These are phyloP conservation scores for Coprinellus aureogranulatus DNA, from an alignment of 768 basidiomycete genomes.

Conservation along the genomic window DNA sequence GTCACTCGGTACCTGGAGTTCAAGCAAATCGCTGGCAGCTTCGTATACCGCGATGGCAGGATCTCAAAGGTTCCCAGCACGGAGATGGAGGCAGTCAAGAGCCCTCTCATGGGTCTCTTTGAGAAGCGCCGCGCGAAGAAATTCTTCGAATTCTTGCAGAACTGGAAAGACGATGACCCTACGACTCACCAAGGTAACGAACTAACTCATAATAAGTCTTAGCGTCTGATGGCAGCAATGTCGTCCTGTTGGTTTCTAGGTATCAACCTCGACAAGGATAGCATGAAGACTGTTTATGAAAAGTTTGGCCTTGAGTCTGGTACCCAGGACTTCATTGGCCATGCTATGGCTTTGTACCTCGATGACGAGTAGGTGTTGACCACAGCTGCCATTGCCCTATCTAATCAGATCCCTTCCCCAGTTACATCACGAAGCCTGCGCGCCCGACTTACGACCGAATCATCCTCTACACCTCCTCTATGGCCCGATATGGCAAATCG, in stretches of 20 bases:
- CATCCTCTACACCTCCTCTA: slow-evolving; percentile 94
- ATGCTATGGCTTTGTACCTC: slow-evolving; percentile 97
- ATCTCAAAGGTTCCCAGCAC: slow-evolving; percentile 98
- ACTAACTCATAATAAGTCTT: neutral
- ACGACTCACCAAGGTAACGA: slow-evolving; percentile 85
- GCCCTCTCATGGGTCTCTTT: slow-evolving; percentile 97
- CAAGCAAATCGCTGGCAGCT: slow-evolving; percentile 99
- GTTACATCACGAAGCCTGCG: slow-evolving; percentile 91
- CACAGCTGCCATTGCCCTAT: neutral
- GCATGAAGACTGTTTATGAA: slow-evolving; percentile 93
- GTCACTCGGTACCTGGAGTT: slow-evolving; percentile 98
- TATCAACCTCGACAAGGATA: slow-evolving; percentile 82
- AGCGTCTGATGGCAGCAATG: neutral
- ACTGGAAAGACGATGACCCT: slow-evolving; percentile 94
- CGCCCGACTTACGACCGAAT: slow-evolving; percentile 91
- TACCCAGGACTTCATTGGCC: slow-evolving; percentile 98
- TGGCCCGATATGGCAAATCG: slow-evolving; percentile 99
- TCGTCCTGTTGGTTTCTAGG: slow-evolving; percentile 41
- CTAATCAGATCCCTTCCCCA: slow-evolving; percentile 27
- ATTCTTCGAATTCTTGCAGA: slow-evolving; percentile 96
- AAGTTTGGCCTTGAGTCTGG: slow-evolving; percentile 97
- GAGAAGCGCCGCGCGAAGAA: slow-evolving; percentile 98
- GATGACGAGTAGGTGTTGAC: slow-evolving; percentile 82
- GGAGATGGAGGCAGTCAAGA: slow-evolving; percentile 94
- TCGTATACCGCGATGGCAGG: slow-evolving; percentile 93